Base-by-base conservation (phyloP, 495 filamentous ascomycete genomes). In the Durotheca rogersii region DNA sequence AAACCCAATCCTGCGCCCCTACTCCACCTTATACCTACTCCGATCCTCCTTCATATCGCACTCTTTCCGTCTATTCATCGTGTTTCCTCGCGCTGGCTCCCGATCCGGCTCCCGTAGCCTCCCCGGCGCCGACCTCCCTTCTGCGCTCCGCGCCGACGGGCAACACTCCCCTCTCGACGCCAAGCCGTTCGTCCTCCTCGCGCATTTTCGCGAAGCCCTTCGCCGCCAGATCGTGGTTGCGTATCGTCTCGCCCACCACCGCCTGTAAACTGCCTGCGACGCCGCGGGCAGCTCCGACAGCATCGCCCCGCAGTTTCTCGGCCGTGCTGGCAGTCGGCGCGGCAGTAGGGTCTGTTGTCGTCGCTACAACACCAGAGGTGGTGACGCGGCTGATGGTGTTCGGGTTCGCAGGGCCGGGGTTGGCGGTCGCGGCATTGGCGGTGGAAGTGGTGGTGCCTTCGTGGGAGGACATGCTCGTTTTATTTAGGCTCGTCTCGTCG, bases 301-400 rank as follows among this genome's bases (percentile, higher is more conserved):
- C 38, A 43, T 62, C 59, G 39, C 59, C 59, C 30, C 54, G 58
- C 23, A 62, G 55, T 42, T 62, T 62, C 47, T 62, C 55, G 9
- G 45, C 39, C 2, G 41, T 23, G 9, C 27, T 41, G 19, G 55
- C 55, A 3, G 41, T 29, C 9, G 55, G 54, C 49, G 44, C 21
- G 36, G 54, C 58, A 14, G 50, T 59, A 0, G 59, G 59, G 37
- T 62, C 59, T 6, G 55, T 12, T 0, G 59, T 59, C 3, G 46
- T 50, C 14, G 58, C 55, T 1, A 59, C 23, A 14, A 51, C 38
- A 4, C 59, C 59, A 33, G 58, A 51, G 12, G 7, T 5, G 16
- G 30, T 51, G 33, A 41, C 15, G 32, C 17, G 51, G 46, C 4
- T 4, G 23, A 9, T 27, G 23, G 23, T 27, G 4, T 4, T 27